These are phyloP conservation scores for Lepraria neglecta DNA, from an alignment of 495 filamentous ascomycete species.

Conservation along the genomic window DNA sequence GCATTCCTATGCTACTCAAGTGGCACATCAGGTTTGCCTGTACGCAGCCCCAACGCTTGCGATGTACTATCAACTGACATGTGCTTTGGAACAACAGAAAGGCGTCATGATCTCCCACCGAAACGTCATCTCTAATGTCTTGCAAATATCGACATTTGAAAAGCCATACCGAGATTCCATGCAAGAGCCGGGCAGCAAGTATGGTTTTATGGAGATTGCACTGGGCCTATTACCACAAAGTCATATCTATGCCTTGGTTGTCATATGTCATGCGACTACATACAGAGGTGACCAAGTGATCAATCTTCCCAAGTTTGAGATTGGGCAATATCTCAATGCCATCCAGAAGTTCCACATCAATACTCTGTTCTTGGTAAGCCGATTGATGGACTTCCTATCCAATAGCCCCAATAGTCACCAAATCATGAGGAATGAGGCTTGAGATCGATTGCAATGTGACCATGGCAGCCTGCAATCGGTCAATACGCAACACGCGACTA, in stretches of 20 bases:
- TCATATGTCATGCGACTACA: slow-evolving; percentile 60
- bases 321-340: slow-evolving; percentile 54
- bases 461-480: no score
- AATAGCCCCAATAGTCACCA: background rate
- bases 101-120: slow-evolving; percentile 87
- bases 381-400: background rate
- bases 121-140: slow-evolving; percentile 79
- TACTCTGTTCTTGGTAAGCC: slow-evolving; percentile 57
- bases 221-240: slow-evolving; percentile 76
- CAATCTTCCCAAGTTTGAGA: slow-evolving; percentile 80
- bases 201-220: slow-evolving; percentile 49
- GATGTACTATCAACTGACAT: slow-evolving; percentile 1
- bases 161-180: slow-evolving; percentile 37
- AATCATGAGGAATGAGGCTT: no score
- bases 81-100: slow-evolving; percentile 52
- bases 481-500: background rate
- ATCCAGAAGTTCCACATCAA: slow-evolving; percentile 71
- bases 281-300: slow-evolving; percentile 75
- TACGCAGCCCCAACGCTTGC: slow-evolving; percentile 36
- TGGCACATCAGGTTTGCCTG: slow-evolving; percentile 80
- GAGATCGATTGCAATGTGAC: no score
- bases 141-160: slow-evolving; percentile 59
- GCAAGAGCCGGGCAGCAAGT: slow-evolving; percentile 33
- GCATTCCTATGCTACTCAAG: slow-evolving; percentile 88
- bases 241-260: slow-evolving; percentile 81